Evolutionary conservation across 1,139 yeast genomes (phyloP).

Genomic region (Saccharomyces hybrid): DNA sequence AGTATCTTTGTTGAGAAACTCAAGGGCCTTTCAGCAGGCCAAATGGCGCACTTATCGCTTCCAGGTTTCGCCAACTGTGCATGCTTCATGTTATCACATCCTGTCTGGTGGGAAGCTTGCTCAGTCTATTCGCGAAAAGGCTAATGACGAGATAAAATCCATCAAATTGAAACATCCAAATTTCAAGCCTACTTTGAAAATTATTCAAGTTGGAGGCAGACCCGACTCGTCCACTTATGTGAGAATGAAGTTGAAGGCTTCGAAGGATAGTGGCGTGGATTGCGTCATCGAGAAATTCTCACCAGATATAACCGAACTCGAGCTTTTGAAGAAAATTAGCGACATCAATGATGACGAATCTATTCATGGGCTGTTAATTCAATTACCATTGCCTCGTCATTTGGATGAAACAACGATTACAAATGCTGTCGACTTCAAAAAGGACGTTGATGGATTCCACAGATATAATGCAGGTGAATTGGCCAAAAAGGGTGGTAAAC

Average conservation of each 20-base stretch:
- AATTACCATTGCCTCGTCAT: slow-evolving; percentile 66
- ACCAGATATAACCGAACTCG: slow-evolving; percentile 48
- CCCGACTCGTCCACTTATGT: slow-evolving; percentile 77
- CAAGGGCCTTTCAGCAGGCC: background rate
- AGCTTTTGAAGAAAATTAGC: slow-evolving; percentile 48
- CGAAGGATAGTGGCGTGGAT: slow-evolving; percentile 56
- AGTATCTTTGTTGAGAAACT: slow-evolving; percentile 3
- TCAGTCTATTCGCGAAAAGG: slow-evolving; percentile 32
- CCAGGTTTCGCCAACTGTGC: background rate
- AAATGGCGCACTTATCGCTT: background rate
- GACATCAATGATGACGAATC: slow-evolving; percentile 53
- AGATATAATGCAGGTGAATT: slow-evolving; percentile 70
- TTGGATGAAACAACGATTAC: slow-evolving; percentile 62
- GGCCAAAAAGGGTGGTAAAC: slow-evolving; percentile 64
- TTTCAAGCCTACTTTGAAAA: slow-evolving; percentile 58
- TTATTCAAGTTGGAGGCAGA: slow-evolving; percentile 66
- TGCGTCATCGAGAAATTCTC: slow-evolving; percentile 53
- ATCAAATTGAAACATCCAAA: slow-evolving; percentile 43
- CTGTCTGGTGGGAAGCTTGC: slow-evolving; percentile 36
- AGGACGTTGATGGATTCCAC: slow-evolving; percentile 77
- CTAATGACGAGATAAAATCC: slow-evolving; percentile 42
- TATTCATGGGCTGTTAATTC: slow-evolving; percentile 65
- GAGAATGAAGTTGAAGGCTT: slow-evolving; percentile 65
- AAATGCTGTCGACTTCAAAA: slow-evolving; percentile 56
- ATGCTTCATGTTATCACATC: slow-evolving; percentile 27